Conservation (phyloP, 78 protist species). For the Diacronema lutheri region DNA sequence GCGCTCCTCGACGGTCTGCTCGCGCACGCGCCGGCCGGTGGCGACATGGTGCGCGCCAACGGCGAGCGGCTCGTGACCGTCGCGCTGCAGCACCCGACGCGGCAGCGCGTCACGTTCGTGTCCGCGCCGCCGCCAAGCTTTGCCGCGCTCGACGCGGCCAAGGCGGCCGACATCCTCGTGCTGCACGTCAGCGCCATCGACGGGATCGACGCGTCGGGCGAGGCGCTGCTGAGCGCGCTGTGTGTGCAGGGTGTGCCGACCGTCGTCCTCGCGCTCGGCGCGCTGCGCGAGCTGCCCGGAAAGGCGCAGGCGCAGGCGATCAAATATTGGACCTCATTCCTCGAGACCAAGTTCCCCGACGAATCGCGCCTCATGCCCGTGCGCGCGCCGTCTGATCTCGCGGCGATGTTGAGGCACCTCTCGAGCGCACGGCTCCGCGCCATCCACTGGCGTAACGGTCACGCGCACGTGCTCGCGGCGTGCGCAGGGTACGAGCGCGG, state of each 20-base stretch:
- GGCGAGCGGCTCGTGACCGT: neutral
- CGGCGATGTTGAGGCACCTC: neutral
- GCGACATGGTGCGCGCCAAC: too few relatives aligned
- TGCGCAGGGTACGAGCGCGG: neutral
- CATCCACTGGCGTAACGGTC: neutral
- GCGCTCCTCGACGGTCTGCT: neutral
- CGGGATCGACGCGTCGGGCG: neutral
- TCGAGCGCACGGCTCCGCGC: neutral
- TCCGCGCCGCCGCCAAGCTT: neutral
- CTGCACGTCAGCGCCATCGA: neutral
- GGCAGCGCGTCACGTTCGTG: neutral
- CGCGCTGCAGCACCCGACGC: neutral
- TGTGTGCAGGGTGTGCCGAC: neutral
- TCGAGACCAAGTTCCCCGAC: neutral
- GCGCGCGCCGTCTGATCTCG: neutral
- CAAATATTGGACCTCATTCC: neutral
- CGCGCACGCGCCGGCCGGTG: neutral
- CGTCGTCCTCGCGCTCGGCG: neutral
- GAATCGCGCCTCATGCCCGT: neutral
- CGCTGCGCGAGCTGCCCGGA: neutral
- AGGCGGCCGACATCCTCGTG: neutral
- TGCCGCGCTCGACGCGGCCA: conserved; percentile 5
- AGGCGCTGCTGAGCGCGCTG: neutral
- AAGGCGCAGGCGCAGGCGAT: neutral
- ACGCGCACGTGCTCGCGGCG: neutral